Percentiles rank a stretch among this genome's conserved stretches.
Conservation (phyloP, 2,329 filamentous ascomycete species). For the Pyrenochaeta sp. region DNA sequence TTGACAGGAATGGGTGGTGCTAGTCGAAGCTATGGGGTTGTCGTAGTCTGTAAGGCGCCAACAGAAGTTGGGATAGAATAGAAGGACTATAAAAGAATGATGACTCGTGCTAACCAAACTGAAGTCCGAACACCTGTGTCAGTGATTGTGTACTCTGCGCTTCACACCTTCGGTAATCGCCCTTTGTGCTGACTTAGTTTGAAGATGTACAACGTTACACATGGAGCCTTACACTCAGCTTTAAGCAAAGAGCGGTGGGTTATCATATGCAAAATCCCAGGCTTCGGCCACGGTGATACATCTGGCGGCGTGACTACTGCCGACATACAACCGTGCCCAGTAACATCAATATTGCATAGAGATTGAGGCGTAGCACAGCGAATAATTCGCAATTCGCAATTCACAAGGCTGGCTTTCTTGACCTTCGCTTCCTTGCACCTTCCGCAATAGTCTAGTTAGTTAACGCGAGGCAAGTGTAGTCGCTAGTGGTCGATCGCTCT, state of each 20-base stretch:
- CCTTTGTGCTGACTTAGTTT: not conserved
- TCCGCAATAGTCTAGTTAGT: not conserved
- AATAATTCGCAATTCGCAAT: not conserved
- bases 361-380: not conserved
- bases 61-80: not conserved
- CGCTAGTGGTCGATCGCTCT: not conserved
- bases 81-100: not conserved
- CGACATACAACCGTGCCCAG: not conserved
- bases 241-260: slow-evolving; percentile 9
- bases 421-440: not conserved
- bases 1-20: not conserved
- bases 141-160: not conserved
- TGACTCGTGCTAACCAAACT: not conserved
- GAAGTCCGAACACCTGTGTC: not conserved
- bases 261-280: not conserved
- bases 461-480: not conserved
- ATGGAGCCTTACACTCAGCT: slow-evolving; percentile 7
- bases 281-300: not conserved
- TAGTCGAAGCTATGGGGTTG: not conserved
- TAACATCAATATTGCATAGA: not conserved
- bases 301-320: not conserved
- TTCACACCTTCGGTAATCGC: not conserved
- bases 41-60: too few species aligned
- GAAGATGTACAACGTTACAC: slow-evolving; percentile 14
- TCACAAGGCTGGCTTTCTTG: not conserved